phyloP scores from a whole-genome alignment of 805 yeast species.

The Candida argentea region DNA sequence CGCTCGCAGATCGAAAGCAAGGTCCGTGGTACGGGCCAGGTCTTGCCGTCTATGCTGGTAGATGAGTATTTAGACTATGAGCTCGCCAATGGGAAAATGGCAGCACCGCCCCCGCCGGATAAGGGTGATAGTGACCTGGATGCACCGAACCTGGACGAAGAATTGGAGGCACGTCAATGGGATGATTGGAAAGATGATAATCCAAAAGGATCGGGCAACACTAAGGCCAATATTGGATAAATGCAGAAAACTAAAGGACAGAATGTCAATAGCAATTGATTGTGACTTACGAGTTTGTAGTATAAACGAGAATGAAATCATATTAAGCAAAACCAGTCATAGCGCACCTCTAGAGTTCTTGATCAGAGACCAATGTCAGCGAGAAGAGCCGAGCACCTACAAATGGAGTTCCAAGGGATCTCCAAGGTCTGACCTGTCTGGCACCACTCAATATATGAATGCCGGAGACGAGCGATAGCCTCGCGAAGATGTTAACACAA shows the following conservation, averaged over 20 bases:
- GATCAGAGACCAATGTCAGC: too few relatives aligned
- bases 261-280: too few relatives aligned
- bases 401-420: too few relatives aligned
- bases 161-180: slow-evolving; percentile 78
- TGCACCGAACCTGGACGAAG: slow-evolving; percentile 44
- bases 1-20: slow-evolving; percentile 48
- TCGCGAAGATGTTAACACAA: too few relatives aligned
- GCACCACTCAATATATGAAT: too few relatives aligned
- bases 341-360: too few relatives aligned
- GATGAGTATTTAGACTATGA: slow-evolving; percentile 89
- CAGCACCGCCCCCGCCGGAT: slow-evolving; percentile 33
- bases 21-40: slow-evolving; percentile 89
- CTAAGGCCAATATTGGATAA: slow-evolving; percentile 36
- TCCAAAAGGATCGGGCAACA: slow-evolving; percentile 86
- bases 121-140: slow-evolving; percentile 28
- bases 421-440: too few relatives aligned
- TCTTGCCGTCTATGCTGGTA: slow-evolving; percentile 85
- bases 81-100: slow-evolving; percentile 73
- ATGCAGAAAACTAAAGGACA: too few relatives aligned
- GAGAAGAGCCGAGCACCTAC: too few relatives aligned
- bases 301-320: neutral
- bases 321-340: neutral
- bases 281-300: neutral
- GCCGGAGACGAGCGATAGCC: too few relatives aligned
- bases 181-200: slow-evolving; percentile 86